Base-by-base conservation (phyloP, 495 filamentous ascomycete species). In the Friedmanniomyces simplex region DNA sequence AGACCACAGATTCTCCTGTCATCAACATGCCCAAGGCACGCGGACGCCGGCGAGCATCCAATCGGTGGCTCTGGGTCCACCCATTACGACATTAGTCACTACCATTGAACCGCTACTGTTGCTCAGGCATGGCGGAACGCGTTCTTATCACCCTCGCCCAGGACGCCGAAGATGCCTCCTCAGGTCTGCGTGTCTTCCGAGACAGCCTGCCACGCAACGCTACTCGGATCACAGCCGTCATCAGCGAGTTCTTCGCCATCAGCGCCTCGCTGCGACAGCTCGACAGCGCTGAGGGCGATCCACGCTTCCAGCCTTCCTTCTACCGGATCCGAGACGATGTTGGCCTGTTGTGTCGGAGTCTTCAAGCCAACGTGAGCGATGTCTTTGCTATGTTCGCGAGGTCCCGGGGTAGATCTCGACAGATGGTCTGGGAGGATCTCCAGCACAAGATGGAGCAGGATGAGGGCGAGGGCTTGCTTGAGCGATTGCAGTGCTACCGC, bases 201-300 rank as follows among this genome's bases (percentile, higher is more conserved):
- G 69, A 71, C 34, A 72, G 73, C 58, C 70, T 83, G 43, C 77
- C 79, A 30, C 72, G 79, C 50, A 66, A 74, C 61, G 61, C 73
- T n/a, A 72, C 76, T 8, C 78, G 80, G 48, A 78, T 85, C 51
- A 79, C 79, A 20, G 67, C 67, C 12, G 66, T 77, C 13, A 79
- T 85, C 34, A 71, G 74, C 34, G 72, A 79, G 55, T 75, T 82
- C 22, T 82, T 77, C 67, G 71, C 71, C 50, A 76, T 82, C 62
- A 77, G 76, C 56, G 67, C 74, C 12, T 71, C 70, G 11, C 67
- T 85, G 13, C 74, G 72, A 5, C 65, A 62, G n/a, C 59, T 85
- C 36, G 71, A 77, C 4, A 67, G 67, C 25, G 61, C 72, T 24
- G 61, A 72, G 18, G 18, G 26, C 21, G 52, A 60, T 41, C 56